Base-by-base conservation (phyloP, 139 green algal genomes). In the Chlamydomonas applanata region DNA sequence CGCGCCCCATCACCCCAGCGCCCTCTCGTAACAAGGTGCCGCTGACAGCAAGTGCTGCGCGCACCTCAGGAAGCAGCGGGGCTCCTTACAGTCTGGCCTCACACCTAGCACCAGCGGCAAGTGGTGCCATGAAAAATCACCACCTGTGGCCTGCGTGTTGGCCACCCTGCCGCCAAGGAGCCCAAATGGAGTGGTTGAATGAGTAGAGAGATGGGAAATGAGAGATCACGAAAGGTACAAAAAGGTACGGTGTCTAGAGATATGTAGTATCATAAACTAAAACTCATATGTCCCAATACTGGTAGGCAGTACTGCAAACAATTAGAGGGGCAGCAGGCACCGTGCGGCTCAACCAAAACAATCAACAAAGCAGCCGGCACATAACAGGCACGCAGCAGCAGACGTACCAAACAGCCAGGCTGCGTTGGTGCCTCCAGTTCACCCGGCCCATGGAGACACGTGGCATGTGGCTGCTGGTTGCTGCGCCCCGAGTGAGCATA, bases 351-450 rank as follows among this genome's bases (percentile, higher is more conserved):
- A n/a, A n/a, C n/a, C n/a, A n/a, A n/a, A n/a, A n/a, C n/a, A n/a
- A n/a, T n/a, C n/a, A n/a, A n/a, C n/a, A n/a, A n/a, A n/a, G n/a
- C n/a, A n/a, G n/a, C n/a, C n/a, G n/a, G n/a, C n/a, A n/a, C n/a
- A n/a, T n/a, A n/a, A n/a, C n/a, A n/a, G n/a, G n/a, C n/a, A n/a
- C n/a, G n/a, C n/a, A n/a, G n/a, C n/a, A n/a, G n/a, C n/a, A n/a
- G n/a, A n/a, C n/a, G n/a, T n/a, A n/a, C 54, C 54, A 62, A 22
- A 24, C 54, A 62, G 59, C 59, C 17, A 66, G 59, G 59, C 30
- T 66, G 59, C 59, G 59, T 11, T 66, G 59, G 59, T 66, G 59
- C 59, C n/a, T 19, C 59, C 59, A 66, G 25, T 66, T 66, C 3
- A 66, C 30, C 3, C 59, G 24, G 25, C 59, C 59, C n/a, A 66